These are phyloP conservation scores for Russula compacta DNA, from an alignment of 768 basidiomycete genomes.

Conservation along the genomic window DNA sequence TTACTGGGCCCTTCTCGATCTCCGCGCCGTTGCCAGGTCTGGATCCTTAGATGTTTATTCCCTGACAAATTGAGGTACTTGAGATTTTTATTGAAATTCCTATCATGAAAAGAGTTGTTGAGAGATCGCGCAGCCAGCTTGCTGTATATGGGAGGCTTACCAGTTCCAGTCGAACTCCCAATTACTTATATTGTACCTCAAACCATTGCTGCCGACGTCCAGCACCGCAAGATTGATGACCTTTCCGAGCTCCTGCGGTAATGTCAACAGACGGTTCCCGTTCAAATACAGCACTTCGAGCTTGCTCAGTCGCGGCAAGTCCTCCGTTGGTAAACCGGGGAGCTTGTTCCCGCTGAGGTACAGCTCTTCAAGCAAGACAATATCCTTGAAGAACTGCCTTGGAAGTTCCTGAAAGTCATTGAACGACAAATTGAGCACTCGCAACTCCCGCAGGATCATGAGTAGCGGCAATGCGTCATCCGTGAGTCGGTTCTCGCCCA, in stretches of 20 bases:
- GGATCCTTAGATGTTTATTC: slow-evolving; percentile 94
- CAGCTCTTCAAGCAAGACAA: slow-evolving; percentile 68
- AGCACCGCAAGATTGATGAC: slow-evolving; percentile 68
- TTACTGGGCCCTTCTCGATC: slow-evolving; percentile 27
- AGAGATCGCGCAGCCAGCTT: neutral
- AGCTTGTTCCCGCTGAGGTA: slow-evolving; percentile 96
- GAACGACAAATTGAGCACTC: slow-evolving; percentile 85
- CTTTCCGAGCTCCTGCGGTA: slow-evolving; percentile 86
- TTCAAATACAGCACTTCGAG: slow-evolving; percentile 80
- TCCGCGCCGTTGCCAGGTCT: slow-evolving; percentile 45
- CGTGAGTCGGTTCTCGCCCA: slow-evolving; percentile 82
- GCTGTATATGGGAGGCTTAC: slow-evolving; percentile 36
- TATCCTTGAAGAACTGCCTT: slow-evolving; percentile 59
- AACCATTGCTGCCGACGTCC: slow-evolving; percentile 86
- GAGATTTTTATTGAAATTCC: slow-evolving; percentile 94
- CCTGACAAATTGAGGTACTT: slow-evolving; percentile 95
- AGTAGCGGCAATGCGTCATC: slow-evolving; percentile 73
- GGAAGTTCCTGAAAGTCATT: slow-evolving; percentile 92
- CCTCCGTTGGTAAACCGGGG: slow-evolving; percentile 82
- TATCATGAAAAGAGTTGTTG: slow-evolving; percentile 25
- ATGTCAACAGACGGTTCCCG: slow-evolving; percentile 85
- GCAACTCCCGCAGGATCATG: slow-evolving; percentile 66
- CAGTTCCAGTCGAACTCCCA: slow-evolving; percentile 99
- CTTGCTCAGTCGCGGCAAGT: slow-evolving; percentile 60
- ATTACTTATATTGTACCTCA: slow-evolving; percentile 97